phyloP scores from a whole-genome alignment of 1,139 yeast genomes.

The Pichia sp. region DNA sequence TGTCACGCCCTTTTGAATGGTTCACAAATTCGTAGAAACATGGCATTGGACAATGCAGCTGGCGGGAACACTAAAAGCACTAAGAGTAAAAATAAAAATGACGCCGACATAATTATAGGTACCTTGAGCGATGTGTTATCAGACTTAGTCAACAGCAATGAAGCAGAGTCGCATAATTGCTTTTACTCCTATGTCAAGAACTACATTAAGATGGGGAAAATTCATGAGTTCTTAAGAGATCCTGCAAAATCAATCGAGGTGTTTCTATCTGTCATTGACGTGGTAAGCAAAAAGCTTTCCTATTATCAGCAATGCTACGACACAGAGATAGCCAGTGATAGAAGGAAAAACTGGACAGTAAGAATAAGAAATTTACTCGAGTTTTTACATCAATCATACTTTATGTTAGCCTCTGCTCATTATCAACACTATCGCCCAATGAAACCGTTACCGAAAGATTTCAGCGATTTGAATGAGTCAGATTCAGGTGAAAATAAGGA shows the following conservation, averaged over 20 bases:
- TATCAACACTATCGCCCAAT: slow-evolving; percentile 56
- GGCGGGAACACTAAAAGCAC: slow-evolving; percentile 21
- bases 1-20: slow-evolving; percentile 56
- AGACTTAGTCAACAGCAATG: slow-evolving; percentile 55
- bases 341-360: slow-evolving; percentile 18
- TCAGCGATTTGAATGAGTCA: slow-evolving; percentile 25
- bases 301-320: slow-evolving; percentile 17
- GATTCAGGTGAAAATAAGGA: slow-evolving; percentile 20
- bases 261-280: slow-evolving; percentile 39
- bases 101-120: slow-evolving; percentile 34
- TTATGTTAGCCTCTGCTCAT: slow-evolving; percentile 76
- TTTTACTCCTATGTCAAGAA: slow-evolving; percentile 47
- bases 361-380: slow-evolving; percentile 49
- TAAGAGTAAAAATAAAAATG: slow-evolving; percentile 1
- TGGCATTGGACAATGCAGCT: slow-evolving; percentile 1
- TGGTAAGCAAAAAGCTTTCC: slow-evolving; percentile 33
- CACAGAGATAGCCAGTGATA: slow-evolving; percentile 7
- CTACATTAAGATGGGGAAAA: slow-evolving; percentile 44
- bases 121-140: slow-evolving; percentile 66
- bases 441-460: slow-evolving; percentile 30
- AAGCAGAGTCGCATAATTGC: slow-evolving; percentile 42
- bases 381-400: slow-evolving; percentile 67
- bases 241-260: slow-evolving; percentile 47
- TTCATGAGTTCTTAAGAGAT: slow-evolving; percentile 48
- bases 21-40: slow-evolving; percentile 1